These are phyloP conservation scores for Vanilla planifolia DNA, from an alignment of 106 monocot genomes.

Conservation along the genomic window DNA sequence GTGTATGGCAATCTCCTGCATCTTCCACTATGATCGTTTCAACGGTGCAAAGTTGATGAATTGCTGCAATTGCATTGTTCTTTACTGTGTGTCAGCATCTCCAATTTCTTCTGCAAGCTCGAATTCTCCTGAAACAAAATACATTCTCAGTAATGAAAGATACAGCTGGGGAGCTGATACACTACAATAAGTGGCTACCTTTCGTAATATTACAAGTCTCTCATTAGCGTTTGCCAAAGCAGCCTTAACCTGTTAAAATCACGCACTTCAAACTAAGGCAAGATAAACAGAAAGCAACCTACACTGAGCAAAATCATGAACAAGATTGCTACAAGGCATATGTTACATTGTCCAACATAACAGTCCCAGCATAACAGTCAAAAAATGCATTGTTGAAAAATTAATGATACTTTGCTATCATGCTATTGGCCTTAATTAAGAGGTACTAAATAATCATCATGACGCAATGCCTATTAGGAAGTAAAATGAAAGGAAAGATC, in stretches of 20 bases:
- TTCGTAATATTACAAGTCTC: conserved; percentile 17
- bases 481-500: too few species aligned
- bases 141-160: neutral
- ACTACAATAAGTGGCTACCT: conserved; percentile 13
- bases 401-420: too few species aligned
- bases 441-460: too few species aligned
- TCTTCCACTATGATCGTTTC: too few species aligned
- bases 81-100: neutral
- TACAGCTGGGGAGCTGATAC: neutral
- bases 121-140: neutral
- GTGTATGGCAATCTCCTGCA: too few species aligned
- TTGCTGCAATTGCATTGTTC: neutral
- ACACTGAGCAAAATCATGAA: neutral
- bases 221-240: conserved; percentile 14
- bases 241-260: conserved; percentile 27
- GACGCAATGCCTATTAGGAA: too few species aligned
- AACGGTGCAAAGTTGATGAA: neutral
- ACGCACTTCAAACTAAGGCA: neutral
- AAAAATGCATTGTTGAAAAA: too few species aligned
- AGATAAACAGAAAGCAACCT: neutral
- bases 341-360: too few species aligned
- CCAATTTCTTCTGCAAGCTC: neutral
- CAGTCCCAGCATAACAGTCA: too few species aligned
- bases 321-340: too few species aligned
- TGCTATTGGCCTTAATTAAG: too few species aligned